A percentile compares a stretch with the other conserved stretches of the same genome.
Evolutionary conservation across 169 alveolate species (phyloP).

Genomic region (Plasmodium fragile): DNA sequence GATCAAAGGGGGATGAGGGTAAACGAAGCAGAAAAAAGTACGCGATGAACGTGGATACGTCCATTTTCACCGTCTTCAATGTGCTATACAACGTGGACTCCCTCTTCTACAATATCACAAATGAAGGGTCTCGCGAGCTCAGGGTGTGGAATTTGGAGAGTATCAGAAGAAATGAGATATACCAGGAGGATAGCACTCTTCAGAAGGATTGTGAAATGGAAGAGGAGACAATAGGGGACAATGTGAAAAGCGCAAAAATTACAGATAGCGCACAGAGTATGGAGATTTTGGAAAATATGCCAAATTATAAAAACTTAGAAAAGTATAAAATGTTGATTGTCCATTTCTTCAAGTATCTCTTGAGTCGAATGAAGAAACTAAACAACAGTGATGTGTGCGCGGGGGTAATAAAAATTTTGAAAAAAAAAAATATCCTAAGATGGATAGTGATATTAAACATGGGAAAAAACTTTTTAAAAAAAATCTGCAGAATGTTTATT

Average conservation of each 20-base stretch:
- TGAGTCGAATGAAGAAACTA: not conserved
- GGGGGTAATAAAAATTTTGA: conserved; percentile 44
- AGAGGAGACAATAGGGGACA: not conserved
- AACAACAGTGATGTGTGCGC: conserved; percentile 9
- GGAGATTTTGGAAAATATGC: conserved; percentile 6
- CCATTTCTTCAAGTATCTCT: not conserved
- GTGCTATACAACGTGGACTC: conserved; percentile 41
- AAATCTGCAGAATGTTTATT: conserved; percentile 11
- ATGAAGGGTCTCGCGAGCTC: conserved; percentile 27
- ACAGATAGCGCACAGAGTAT: not conserved
- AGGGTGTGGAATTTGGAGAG: conserved; percentile 15
- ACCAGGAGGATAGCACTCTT: not conserved
- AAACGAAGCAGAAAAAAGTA: not conserved
- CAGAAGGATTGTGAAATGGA: not conserved
- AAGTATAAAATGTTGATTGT: conserved; percentile 9
- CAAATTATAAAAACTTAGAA: conserved; percentile 16
- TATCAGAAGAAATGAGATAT: conserved; percentile 26
- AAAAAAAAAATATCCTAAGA: conserved; percentile 43
- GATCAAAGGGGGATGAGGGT: not conserved
- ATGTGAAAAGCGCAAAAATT: not conserved
- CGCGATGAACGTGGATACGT: conserved; percentile 50
- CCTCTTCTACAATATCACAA: conserved; percentile 39
- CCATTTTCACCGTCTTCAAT: conserved; percentile 45
- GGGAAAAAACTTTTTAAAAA: conserved; percentile 54
- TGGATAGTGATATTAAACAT: conserved; percentile 25